Evolutionary conservation across 352 stramenopile genomes (phyloP).

Genomic region (Phytophthora litchii): DNA sequence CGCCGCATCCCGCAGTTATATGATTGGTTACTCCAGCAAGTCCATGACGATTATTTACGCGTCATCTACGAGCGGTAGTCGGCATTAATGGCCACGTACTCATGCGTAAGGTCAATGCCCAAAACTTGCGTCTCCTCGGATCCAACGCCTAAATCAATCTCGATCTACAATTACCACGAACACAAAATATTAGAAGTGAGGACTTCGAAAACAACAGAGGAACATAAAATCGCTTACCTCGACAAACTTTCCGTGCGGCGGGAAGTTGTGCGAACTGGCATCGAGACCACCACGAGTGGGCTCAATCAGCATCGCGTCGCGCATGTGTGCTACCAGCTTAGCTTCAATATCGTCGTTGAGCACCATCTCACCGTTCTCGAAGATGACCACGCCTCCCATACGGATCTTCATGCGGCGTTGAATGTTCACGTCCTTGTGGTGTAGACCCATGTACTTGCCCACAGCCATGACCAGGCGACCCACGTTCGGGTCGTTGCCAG

Average conservation of each 20-base stretch:
- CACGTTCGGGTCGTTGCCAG: slow-evolving; percentile 98
- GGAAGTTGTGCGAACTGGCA: slow-evolving; percentile 88
- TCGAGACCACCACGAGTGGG: slow-evolving; percentile 78
- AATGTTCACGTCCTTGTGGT: slow-evolving; percentile 87
- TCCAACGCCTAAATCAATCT: slow-evolving; percentile 93
- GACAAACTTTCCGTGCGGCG: slow-evolving; percentile 95
- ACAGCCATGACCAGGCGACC: slow-evolving; percentile 95
- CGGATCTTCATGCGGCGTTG: slow-evolving; percentile 82
- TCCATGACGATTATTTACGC: slow-evolving; percentile 9
- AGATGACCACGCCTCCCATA: slow-evolving; percentile 94
- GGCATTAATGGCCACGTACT: slow-evolving; percentile 99
- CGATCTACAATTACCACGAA: slow-evolving; percentile 62
- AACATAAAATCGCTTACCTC: slow-evolving; percentile 56
- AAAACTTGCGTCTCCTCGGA: slow-evolving; percentile 89
- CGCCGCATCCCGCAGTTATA: slow-evolving; percentile 11
- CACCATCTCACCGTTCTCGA: slow-evolving; percentile 95
- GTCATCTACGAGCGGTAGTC: slow-evolving; percentile 96
- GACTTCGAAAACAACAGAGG: slow-evolving; percentile 1
- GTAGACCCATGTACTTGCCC: slow-evolving; percentile 96
- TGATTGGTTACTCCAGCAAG: slow-evolving; percentile 11
- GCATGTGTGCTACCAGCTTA: slow-evolving; percentile 94
- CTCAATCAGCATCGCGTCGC: slow-evolving; percentile 91
- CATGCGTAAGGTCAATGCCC: slow-evolving; percentile 97
- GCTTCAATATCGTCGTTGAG: slow-evolving; percentile 92
- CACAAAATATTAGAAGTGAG: slow-evolving; percentile 3